Percentiles rank a stretch among this genome's conserved stretches.
phyloP scores from a whole-genome alignment of 306 rosid genomes.

The Albizia julibrissin region DNA sequence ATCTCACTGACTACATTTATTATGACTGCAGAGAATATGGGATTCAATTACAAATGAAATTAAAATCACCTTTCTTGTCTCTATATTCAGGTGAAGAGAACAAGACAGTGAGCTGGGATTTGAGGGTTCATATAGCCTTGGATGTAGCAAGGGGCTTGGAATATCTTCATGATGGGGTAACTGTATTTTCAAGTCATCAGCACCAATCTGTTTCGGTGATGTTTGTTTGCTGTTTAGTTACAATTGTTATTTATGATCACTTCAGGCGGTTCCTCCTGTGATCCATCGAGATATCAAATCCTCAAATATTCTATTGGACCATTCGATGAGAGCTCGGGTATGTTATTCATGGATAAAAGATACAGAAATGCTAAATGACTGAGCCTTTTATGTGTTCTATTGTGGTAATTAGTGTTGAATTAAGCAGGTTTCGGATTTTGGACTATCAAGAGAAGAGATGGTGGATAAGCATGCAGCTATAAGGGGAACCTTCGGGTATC shows the following conservation, averaged over 20 bases:
- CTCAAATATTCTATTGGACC: conserved; percentile 82
- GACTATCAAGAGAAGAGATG: conserved; percentile 97
- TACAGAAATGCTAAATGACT: background rate
- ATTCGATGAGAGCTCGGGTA: conserved; percentile 96
- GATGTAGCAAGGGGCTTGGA: conserved; percentile 97
- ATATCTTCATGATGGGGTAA: conserved; percentile 91
- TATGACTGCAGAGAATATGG: background rate
- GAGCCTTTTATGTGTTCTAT: background rate
- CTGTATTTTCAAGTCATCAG: conserved; percentile 46
- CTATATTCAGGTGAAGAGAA: conserved; percentile 56
- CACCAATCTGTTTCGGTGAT: background rate
- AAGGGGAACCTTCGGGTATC: conserved; percentile 93
- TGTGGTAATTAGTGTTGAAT: conserved; percentile 6
- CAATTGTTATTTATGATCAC: conserved; percentile 2
- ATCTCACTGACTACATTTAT: background rate
- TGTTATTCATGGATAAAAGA: conserved; percentile 1
- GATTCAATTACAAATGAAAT: background rate
- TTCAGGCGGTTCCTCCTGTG: conserved; percentile 97
- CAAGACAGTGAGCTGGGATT: conserved; percentile 79
- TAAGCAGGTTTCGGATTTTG: conserved; percentile 92
- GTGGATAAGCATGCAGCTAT: conserved; percentile 83
- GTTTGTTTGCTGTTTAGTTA: conserved; percentile 21
- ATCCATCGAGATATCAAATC: conserved; percentile 97
- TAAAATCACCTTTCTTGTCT: conserved; percentile 22
- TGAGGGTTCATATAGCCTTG: conserved; percentile 83